Percentiles rank a stretch among this genome's conserved stretches.
phyloP scores from a whole-genome alignment of 2,329 filamentous ascomycete genomes.

The Ceratocystis albifundus region DNA sequence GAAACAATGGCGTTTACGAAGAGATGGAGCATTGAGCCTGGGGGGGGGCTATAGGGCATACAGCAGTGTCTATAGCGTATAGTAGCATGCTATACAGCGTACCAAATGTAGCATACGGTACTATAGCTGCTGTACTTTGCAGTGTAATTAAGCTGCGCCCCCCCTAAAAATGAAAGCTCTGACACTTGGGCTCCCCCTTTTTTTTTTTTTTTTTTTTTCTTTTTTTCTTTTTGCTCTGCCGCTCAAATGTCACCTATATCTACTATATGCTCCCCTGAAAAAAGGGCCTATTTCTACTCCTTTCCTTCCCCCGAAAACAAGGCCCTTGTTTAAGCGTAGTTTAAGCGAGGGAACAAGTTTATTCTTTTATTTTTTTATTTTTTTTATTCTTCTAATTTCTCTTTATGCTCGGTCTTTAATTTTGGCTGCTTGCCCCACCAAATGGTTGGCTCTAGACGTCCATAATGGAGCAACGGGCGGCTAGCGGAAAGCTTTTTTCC shows the following conservation, averaged over 20 bases:
- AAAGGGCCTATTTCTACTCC: background rate
- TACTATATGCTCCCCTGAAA: background rate
- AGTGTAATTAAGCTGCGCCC: conserved; percentile 9
- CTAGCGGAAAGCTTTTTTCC: conserved; percentile 21
- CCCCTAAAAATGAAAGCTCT: background rate
- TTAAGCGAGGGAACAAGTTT: background rate
- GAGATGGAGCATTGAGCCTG: no score
- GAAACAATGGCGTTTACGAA: conserved; percentile 15
- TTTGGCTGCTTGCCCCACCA: conserved; percentile 17
- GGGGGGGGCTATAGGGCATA: no score
- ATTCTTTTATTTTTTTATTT: conserved; percentile 3
- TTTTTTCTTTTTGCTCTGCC: background rate
- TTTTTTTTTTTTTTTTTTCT: no score
- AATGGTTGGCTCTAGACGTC: conserved; percentile 17
- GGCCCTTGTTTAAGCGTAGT: background rate
- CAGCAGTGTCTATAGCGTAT: no score
- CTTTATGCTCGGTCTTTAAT: background rate
- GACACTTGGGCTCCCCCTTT: no score
- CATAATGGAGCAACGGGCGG: conserved; percentile 11
- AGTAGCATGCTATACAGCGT: no score
- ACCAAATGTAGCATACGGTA: background rate
- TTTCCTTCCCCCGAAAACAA: background rate
- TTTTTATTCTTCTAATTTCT: background rate
- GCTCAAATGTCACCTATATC: background rate
- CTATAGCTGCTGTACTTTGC: background rate